Conservation (phyloP, 495 filamentous ascomycete species). For the Cladorrhinum samala region DNA sequence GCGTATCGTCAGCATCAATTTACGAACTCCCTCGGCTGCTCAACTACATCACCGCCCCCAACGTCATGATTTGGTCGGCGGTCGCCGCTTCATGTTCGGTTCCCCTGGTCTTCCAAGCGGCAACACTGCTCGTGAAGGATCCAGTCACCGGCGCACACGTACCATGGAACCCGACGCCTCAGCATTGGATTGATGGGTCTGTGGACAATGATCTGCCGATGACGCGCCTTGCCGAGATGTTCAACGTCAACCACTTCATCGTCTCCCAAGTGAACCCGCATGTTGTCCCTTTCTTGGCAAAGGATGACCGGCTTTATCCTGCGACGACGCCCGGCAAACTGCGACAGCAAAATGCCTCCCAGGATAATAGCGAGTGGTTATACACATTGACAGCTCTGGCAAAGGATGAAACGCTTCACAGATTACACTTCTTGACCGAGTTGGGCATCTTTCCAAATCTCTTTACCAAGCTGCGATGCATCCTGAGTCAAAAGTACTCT, state of each 20-base stretch:
- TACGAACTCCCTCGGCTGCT: constrained; percentile 82
- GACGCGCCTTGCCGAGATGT: constrained; percentile 87
- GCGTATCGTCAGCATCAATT: constrained; percentile 77
- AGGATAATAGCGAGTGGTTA: constrained; percentile 50
- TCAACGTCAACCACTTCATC: constrained; percentile 97
- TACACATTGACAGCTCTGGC: constrained; percentile 66
- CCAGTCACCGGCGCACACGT: constrained; percentile 69
- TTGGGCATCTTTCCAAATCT: constrained; percentile 76
- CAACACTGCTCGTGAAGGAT: constrained; percentile 75
- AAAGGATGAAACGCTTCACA: constrained; percentile 72
- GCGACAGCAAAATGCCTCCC: constrained; percentile 19
- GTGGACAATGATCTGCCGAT: constrained; percentile 93
- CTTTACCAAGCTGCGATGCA: constrained; percentile 69
- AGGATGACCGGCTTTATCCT: constrained; percentile 54
- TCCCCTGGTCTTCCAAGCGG: constrained; percentile 75
- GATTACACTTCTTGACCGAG: constrained; percentile 76
- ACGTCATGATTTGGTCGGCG: constrained; percentile 94
- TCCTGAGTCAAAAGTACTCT: constrained; percentile 83
- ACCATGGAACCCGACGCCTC: constrained; percentile 78
- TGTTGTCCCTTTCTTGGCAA: constrained; percentile 77
- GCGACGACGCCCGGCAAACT: constrained; percentile 35
- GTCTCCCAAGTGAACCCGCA: constrained; percentile 96
- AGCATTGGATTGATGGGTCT: constrained; percentile 86
- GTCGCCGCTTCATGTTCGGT: constrained; percentile 94
- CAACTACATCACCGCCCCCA: constrained; percentile 89